Evolutionary conservation across 257 asterid genomes (phyloP), one percentile per base, ranked within the genome.

Genomic region (Ilex asprella): DNA sequence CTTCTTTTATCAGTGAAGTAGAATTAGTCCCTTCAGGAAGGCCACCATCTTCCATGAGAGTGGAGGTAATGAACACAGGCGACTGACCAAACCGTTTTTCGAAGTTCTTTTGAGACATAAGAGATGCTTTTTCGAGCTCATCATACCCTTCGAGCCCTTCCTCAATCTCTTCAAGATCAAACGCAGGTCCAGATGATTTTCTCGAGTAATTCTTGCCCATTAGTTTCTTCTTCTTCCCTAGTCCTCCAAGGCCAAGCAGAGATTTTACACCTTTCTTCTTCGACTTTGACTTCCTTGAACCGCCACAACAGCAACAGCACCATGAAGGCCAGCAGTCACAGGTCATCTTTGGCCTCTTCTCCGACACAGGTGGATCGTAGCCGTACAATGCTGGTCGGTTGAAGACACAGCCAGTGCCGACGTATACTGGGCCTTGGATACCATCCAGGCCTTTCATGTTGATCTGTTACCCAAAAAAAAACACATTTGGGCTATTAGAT

Each of bases 101-200:
- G 6, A 86, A 86, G 68, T 79, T 82, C 82, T 83, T 88, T 60
- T 86, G 96, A 29, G 95, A 86, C 96, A 88, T 88, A 77, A 88
- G 89, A 9, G 95, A 86, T 39, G 96, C 86, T 70, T 86, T 88
- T 59, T 88, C 96, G 30, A 85, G 81, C 73, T 88, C 96, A 44
- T 86, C 96, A 60, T 88, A 88, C 59, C 96, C 96, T 73, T 88
- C 96, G 31, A 86, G 79, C 30, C 96, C 95, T 82, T 86, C 96
- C 68, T 86, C 96, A 44, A 88, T 88, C 72, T 83, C 92, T 84
- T 88, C 96, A 27, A 88, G 95, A 65, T 86, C 91, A 59, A 79
- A 86, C 31, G 72, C 79, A 11, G 80, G 77, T 65, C 72, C 81
- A 49, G 82, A 81, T 65, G 80, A 68, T 70, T 82, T 88, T 39